Base-by-base conservation (phyloP, 2,329 filamentous ascomycete species). In the Apiospora saccharicola region DNA sequence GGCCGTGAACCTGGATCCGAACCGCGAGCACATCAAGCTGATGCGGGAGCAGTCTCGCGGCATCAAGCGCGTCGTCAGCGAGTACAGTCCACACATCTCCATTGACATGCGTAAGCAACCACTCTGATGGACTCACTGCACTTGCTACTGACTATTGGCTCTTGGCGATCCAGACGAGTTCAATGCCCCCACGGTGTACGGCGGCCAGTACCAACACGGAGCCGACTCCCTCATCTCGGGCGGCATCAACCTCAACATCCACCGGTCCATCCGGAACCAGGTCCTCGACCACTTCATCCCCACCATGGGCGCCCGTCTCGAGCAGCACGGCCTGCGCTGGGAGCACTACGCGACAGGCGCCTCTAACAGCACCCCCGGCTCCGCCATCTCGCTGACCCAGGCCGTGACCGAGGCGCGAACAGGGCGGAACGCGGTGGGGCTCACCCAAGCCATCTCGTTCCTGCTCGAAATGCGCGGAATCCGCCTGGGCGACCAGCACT, bases 261-360 rank as follows among this genome's bases (percentile, higher is more conserved):
- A 79, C 64, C 71, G 67, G 34, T 77, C 77, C n/a, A 77, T 80
- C 47, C 76, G 77, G 57, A 76, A 80, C 41, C 75, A 78, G 22
- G 77, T 77, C 3, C 77, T 79, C 71, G 47, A 70, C 10, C 75
- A 78, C 22, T 80, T 81, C 71, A 78, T 77, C 24, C 71, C 75
- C 0, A 77, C 75, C 6, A 76, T 81, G 13, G 80, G 77, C 10
- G 71, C 72, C 12, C 71, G 75, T 19, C 72, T 81, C 0, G 77
- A 78, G 64, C 71, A 71, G 19, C 74, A 75, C n/a, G 78, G 79
- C 16, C 75, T 81, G 44, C 75, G 79, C 34, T 81, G 79, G 80
- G 80, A 81, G 19, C 76, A 79, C 8, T 82, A 82, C 44, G 80
- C 80, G 26, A 81, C 79, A 6, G 75, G 78, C 3, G 61, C 71